Percentiles rank a stretch among this genome's conserved stretches.
These are phyloP conservation scores for Phytopythium aichiense DNA, from an alignment of 352 stramenopile species.

Conservation along the genomic window DNA sequence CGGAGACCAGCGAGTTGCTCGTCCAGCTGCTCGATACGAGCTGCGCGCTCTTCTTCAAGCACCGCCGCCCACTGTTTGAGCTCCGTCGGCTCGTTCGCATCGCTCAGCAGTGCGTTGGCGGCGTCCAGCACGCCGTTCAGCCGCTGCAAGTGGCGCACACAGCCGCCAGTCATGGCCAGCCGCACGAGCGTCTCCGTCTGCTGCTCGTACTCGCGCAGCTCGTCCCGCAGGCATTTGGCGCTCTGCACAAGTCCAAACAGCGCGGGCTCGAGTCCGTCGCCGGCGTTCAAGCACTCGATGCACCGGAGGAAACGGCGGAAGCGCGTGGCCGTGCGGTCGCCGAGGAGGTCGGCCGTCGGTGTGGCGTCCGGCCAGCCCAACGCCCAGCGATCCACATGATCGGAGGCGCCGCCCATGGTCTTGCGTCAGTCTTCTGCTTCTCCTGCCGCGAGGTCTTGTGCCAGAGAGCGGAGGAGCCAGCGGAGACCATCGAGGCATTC, in stretches of 20 bases:
- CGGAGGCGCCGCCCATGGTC: neutral
- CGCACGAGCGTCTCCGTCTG: neutral
- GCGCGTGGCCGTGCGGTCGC: neutral
- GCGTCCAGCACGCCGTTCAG: neutral
- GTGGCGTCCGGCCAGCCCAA: neutral
- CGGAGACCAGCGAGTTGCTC: neutral
- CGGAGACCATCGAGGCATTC: too few relatives aligned
- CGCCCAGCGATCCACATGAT: neutral
- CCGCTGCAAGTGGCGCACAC: neutral
- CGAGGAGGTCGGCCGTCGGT: neutral
- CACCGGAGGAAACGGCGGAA: neutral
- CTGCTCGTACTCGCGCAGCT: neutral
- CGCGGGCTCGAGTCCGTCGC: neutral
- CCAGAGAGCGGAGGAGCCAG: too few relatives aligned
- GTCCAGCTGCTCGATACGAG: neutral
- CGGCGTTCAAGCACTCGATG: neutral
- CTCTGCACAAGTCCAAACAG: neutral
- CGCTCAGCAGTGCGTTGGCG: neutral
- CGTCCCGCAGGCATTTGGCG: neutral
- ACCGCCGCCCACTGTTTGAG: neutral
- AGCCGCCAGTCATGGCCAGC: neutral
- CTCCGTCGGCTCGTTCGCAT: neutral
- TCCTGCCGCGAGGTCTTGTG: too few relatives aligned
- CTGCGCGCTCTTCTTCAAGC: neutral
- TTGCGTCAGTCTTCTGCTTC: too few relatives aligned